Evolutionary conservation across 1,284 basidiomycete genomes (phyloP).

Genomic region (Exobasidium cylindrosporum): DNA sequence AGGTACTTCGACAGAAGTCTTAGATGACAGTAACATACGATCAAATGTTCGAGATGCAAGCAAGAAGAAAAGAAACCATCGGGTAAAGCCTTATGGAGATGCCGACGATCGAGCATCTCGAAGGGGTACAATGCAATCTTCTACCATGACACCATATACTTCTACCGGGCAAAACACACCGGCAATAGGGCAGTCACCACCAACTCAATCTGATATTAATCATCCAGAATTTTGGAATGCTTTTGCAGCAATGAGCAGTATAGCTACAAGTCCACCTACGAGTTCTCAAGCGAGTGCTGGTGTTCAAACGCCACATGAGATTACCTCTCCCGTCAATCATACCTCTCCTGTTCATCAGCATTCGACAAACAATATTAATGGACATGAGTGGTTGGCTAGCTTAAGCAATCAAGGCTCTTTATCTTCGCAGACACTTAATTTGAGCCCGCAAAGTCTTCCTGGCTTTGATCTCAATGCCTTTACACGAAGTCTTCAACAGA

Average conservation of each 20-base stretch:
- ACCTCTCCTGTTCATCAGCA: background rate
- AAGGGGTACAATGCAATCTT: constrained; percentile 27
- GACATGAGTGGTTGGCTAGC: background rate
- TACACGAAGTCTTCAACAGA: constrained; percentile 26
- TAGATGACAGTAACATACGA: background rate
- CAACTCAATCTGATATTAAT: constrained; percentile 27
- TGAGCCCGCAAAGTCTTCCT: constrained; percentile 45
- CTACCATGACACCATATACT: constrained; percentile 29
- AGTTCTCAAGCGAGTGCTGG: background rate
- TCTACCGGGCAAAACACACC: constrained; percentile 25
- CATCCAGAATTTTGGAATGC: constrained; percentile 35
- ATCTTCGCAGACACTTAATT: constrained; percentile 36
- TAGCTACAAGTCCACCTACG: background rate
- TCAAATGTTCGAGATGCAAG: background rate
- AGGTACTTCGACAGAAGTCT: constrained; percentile 12
- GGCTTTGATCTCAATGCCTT: constrained; percentile 43
- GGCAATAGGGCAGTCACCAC: constrained; percentile 14
- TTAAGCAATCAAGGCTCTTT: constrained; percentile 35
- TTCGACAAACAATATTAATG: background rate
- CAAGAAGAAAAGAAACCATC: constrained; percentile 19
- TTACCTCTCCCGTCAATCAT: background rate
- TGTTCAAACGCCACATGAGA: background rate
- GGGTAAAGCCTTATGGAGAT: constrained; percentile 46
- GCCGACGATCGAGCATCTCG: constrained; percentile 7
- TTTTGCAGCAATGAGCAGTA: constrained; percentile 18